phyloP scores from a whole-genome alignment of 345 rosid species.

The Arabidopsis suecica region DNA sequence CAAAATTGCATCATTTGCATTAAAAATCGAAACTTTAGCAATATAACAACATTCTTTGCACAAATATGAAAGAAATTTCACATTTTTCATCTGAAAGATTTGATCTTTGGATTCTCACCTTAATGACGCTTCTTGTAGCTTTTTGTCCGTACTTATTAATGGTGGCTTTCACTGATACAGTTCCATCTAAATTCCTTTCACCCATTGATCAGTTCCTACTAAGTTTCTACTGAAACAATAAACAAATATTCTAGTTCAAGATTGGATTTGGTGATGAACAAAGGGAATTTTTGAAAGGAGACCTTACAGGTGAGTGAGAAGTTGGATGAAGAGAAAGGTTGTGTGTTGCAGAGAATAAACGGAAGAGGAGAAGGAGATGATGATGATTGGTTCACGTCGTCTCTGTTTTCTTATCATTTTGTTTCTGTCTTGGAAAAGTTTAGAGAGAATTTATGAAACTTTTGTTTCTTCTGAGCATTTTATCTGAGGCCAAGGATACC shows the following conservation, averaged over 20 bases:
- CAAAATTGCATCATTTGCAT: too few relatives aligned
- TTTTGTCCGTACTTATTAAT: conserved; percentile 56
- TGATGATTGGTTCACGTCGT: conserved; percentile 43
- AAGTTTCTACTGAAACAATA: conserved; percentile 23
- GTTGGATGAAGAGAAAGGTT: conserved; percentile 37
- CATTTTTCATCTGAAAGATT: not conserved
- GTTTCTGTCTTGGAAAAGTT: conserved; percentile 6
- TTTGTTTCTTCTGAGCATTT: conserved; percentile 39
- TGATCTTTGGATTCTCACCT: conserved; percentile 52
- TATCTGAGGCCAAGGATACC: conserved; percentile 37
- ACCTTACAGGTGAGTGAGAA: conserved; percentile 32
- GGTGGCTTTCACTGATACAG: conserved; percentile 71
- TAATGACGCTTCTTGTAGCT: conserved; percentile 45
- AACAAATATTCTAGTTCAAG: not conserved
- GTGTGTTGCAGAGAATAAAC: conserved; percentile 31
- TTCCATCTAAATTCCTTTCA: conserved; percentile 46
- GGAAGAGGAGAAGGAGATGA: conserved; percentile 39
- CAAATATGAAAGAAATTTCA: not conserved
- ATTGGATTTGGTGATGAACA: too few relatives aligned
- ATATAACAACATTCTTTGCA: not conserved
- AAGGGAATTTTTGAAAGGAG: not conserved
- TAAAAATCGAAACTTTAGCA: conserved; percentile 5
- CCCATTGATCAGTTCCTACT: conserved; percentile 48
- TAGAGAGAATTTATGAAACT: conserved; percentile 35
- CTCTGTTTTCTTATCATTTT: conserved; percentile 36